Conservation (phyloP, 805 yeast species). For the Tetrapisispora taiwanensis region DNA sequence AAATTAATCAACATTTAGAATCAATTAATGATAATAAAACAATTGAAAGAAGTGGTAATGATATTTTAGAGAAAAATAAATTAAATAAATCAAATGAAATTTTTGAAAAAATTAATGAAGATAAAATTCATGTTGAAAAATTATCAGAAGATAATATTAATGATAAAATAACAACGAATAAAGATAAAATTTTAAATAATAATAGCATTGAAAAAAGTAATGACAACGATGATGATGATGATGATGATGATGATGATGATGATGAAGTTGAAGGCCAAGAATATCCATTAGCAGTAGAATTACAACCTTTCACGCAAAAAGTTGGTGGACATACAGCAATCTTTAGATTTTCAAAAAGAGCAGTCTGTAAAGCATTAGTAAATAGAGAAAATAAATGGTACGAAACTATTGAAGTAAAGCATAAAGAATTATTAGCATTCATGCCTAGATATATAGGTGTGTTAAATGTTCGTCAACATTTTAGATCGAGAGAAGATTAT, state of each 20-base stretch:
- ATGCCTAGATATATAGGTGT: conserved; percentile 96
- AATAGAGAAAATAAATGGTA: conserved; percentile 88
- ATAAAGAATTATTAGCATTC: conserved; percentile 65
- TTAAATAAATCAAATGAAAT: background rate
- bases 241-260: conserved; percentile 16
- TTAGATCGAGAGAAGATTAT: conserved; percentile 26
- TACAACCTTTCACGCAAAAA: conserved; percentile 82
- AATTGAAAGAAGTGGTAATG: background rate
- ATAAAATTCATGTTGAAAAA: no score
- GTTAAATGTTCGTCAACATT: conserved; percentile 73
- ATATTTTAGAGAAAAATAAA: background rate
- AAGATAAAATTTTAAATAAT: background rate
- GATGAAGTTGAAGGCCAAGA: conserved; percentile 28
- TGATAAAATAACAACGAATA: background rate
- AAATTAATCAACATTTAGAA: background rate
- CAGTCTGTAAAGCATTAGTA: conserved; percentile 88
- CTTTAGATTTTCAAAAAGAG: conserved; percentile 79
- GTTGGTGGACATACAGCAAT: conserved; percentile 99
- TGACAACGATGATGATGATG: conserved; percentile 2
- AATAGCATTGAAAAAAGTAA: background rate
- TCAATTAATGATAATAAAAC: background rate
- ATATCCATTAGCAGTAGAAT: conserved; percentile 73
- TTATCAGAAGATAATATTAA: background rate
- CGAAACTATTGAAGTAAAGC: conserved; percentile 72
- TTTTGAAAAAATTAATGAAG: background rate